phyloP scores from a whole-genome alignment of 2,329 filamentous ascomycete genomes.

The Ampelomyces quisqualis region DNA sequence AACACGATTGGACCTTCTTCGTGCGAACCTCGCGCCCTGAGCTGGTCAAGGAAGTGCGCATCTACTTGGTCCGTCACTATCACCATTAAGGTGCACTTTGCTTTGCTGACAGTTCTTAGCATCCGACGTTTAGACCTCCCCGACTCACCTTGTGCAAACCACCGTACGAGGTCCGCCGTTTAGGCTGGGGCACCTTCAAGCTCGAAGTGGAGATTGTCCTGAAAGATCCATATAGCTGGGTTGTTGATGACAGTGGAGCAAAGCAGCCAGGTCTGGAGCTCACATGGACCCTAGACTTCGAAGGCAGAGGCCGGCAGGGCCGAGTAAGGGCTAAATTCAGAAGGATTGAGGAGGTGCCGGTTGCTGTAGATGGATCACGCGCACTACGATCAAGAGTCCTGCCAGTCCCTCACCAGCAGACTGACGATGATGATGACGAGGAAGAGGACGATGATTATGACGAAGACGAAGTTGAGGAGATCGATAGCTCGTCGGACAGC shows the following conservation, averaged over 20 bases:
- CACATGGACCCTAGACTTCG: constrained; percentile 48
- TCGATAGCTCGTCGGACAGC: constrained; percentile 8
- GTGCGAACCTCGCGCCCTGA: constrained; percentile 47
- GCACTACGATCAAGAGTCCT: constrained; percentile 1
- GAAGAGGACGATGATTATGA: constrained; percentile 26
- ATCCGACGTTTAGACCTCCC: constrained; percentile 47
- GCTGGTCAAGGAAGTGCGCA: constrained; percentile 49
- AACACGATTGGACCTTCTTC: constrained; percentile 52
- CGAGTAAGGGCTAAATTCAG: constrained; percentile 46
- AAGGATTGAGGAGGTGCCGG: constrained; percentile 16
- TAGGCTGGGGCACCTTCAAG: constrained; percentile 49
- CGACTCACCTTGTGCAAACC: constrained; percentile 36
- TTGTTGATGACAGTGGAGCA: constrained; percentile 42
- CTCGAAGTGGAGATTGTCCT: constrained; percentile 46
- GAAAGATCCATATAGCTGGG: constrained; percentile 49
- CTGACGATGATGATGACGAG: constrained; percentile 14
- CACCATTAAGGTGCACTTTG: not conserved
- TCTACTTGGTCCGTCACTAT: constrained; percentile 26
- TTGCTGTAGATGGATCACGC: constrained; percentile 24
- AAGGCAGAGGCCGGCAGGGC: constrained; percentile 45
- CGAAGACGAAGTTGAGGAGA: constrained; percentile 6
- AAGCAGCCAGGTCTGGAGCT: constrained; percentile 40
- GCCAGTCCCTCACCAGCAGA: not conserved
- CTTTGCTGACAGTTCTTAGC: constrained; percentile 21
- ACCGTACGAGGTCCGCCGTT: constrained; percentile 46